Conservation (phyloP, 2,329 filamentous ascomycete genomes). For the Knufia fluminis region DNA sequence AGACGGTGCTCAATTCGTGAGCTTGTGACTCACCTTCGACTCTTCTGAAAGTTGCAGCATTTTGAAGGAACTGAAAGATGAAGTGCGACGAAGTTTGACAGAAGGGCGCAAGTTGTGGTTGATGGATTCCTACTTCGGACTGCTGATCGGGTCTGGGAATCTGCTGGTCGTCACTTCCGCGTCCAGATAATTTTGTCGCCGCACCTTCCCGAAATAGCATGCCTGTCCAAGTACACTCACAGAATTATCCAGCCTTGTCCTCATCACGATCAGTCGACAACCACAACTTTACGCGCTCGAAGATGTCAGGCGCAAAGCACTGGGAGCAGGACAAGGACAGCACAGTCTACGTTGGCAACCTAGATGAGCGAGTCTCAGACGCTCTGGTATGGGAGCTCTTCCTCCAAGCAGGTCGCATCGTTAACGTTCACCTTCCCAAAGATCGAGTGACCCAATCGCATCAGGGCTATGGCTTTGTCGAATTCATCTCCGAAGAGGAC, state of each 20-base stretch:
- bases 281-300: no score
- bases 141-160: not conserved
- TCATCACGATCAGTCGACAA: no score
- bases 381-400: slow-evolving; percentile 94
- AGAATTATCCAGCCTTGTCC: not conserved
- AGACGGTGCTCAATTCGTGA: not conserved
- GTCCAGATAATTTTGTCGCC: not conserved
- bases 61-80: not conserved
- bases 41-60: slow-evolving; percentile 71
- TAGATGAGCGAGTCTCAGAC: slow-evolving; percentile 90
- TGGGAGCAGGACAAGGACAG: slow-evolving; percentile 98
- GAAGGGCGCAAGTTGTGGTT: not conserved
- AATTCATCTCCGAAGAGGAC: slow-evolving; percentile 90
- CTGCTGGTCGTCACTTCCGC: not conserved
- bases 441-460: slow-evolving; percentile 95
- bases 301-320: slow-evolving; percentile 64
- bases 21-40: slow-evolving; percentile 61
- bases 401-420: slow-evolving; percentile 93
- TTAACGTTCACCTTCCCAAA: slow-evolving; percentile 96
- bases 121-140: slow-evolving; percentile 2
- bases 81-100: slow-evolving; percentile 5
- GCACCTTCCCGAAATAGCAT: not conserved
- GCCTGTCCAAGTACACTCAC: not conserved
- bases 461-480: slow-evolving; percentile 97
- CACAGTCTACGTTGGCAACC: slow-evolving; percentile 95